Evolutionary conservation across 1,284 basidiomycete genomes (phyloP).

Genomic region (Marasmius fiardii): DNA sequence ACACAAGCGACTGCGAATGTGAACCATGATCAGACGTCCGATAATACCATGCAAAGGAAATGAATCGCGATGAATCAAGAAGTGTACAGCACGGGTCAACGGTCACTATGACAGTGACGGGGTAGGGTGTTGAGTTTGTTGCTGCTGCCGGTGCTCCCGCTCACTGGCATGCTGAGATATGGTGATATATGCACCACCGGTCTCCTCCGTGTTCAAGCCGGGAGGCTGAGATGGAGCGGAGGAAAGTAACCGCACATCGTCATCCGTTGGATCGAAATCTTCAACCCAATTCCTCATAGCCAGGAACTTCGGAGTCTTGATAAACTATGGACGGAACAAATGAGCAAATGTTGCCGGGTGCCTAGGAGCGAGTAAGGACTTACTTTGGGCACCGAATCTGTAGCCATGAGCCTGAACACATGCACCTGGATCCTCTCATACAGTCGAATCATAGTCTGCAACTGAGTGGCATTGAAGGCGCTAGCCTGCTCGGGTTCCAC

Average conservation of each 20-base stretch:
- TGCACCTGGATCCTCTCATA: constrained; percentile 97
- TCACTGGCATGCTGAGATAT: constrained; percentile 74
- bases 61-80: constrained; percentile 11
- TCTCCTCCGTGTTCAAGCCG: constrained; percentile 63
- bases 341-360: constrained; percentile 7
- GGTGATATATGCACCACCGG: constrained; percentile 81
- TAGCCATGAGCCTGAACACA: constrained; percentile 97
- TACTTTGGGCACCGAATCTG: constrained; percentile 95
- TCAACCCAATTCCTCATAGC: constrained; percentile 74
- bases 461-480: constrained; percentile 87
- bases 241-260: constrained; percentile 54
- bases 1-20: constrained; percentile 13
- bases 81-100: not conserved
- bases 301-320: constrained; percentile 77
- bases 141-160: constrained; percentile 48
- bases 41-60: constrained; percentile 20
- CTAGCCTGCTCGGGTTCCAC: constrained; percentile 77
- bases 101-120: constrained; percentile 19
- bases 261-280: constrained; percentile 63
- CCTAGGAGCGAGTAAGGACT: constrained; percentile 18
- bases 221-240: constrained; percentile 61
- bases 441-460: constrained; percentile 89
- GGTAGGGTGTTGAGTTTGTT: constrained; percentile 14
- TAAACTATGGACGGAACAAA: constrained; percentile 53
- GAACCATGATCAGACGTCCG: constrained; percentile 22